Evolutionary conservation across 1,284 basidiomycete genomes (phyloP).

Genomic region (Trametes hirsuta): DNA sequence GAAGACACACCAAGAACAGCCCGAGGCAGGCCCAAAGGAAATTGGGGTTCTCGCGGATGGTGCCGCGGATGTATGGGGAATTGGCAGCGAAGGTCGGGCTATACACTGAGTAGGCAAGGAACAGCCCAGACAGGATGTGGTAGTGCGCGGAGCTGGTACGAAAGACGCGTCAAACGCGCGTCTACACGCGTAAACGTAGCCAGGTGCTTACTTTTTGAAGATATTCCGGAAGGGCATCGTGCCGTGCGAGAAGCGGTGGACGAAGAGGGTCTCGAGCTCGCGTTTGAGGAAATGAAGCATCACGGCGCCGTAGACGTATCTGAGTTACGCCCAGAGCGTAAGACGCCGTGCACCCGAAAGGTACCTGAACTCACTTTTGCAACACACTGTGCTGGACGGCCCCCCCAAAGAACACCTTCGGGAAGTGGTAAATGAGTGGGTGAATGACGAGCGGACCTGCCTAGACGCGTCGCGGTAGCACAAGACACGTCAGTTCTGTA

Average conservation of each 20-base stretch:
- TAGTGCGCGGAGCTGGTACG: conserved; percentile 81
- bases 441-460: conserved; percentile 91
- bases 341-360: background rate
- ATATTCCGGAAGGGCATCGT: conserved; percentile 92
- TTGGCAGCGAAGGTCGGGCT: conserved; percentile 67
- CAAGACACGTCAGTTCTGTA: conserved; percentile 2
- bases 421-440: conserved; percentile 82
- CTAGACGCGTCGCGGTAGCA: conserved; percentile 43
- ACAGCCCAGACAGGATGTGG: conserved; percentile 80
- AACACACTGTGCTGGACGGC: conserved; percentile 74
- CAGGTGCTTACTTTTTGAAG: conserved; percentile 79
- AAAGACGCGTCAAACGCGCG: conserved; percentile 16
- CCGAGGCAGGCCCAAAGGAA: conserved; percentile 73
- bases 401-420: conserved; percentile 68
- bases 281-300: conserved; percentile 92
- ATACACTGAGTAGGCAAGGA: conserved; percentile 83
- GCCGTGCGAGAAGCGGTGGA: conserved; percentile 93
- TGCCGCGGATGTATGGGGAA: conserved; percentile 67
- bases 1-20: conserved; percentile 73
- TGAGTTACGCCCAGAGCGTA: conserved; percentile 36
- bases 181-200: conserved; percentile 2
- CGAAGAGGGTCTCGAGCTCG: conserved; percentile 91
- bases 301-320: conserved; percentile 79
- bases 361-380: conserved; percentile 65
- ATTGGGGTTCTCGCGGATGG: conserved; percentile 64